phyloP scores from a whole-genome alignment of 2,329 filamentous ascomycete genomes.

The Phoma sp. region DNA sequence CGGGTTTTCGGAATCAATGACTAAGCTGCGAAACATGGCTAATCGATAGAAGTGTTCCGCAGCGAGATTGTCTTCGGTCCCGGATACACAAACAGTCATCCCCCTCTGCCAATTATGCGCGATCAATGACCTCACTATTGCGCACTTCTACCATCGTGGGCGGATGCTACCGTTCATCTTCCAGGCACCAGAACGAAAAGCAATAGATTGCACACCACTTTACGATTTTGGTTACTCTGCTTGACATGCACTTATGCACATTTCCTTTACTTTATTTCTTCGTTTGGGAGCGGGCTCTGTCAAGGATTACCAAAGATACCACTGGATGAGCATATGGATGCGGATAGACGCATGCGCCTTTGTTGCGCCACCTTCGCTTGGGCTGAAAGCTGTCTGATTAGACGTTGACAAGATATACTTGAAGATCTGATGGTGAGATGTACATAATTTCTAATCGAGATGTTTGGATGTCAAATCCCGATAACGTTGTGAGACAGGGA shows the following conservation, averaged over 20 bases:
- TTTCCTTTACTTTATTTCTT: constrained; percentile 3
- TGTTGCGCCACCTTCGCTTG: constrained; percentile 12
- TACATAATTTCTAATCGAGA: constrained; percentile 19
- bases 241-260: not conserved
- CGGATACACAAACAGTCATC: constrained; percentile 10
- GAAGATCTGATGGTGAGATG: not conserved
- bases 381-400: not conserved
- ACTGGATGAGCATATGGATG: constrained; percentile 7
- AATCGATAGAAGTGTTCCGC: constrained; percentile 14
- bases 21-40: constrained; percentile 43
- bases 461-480: not conserved
- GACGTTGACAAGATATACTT: not conserved
- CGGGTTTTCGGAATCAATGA: constrained; percentile 69
- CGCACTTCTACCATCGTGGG: constrained; percentile 11
- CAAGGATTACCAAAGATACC: constrained; percentile 13
- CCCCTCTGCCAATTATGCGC: constrained; percentile 6
- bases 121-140: constrained; percentile 6
- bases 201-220: not conserved
- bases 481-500: not conserved
- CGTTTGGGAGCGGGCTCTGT: not conserved
- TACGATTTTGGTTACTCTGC: not conserved
- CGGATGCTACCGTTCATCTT: constrained; percentile 11
- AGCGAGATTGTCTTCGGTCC: not conserved
- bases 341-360: constrained; percentile 11
- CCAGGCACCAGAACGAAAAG: not conserved